Base-by-base conservation (phyloP, 2,329 filamentous ascomycete genomes). In the Fusarium setosum region DNA sequence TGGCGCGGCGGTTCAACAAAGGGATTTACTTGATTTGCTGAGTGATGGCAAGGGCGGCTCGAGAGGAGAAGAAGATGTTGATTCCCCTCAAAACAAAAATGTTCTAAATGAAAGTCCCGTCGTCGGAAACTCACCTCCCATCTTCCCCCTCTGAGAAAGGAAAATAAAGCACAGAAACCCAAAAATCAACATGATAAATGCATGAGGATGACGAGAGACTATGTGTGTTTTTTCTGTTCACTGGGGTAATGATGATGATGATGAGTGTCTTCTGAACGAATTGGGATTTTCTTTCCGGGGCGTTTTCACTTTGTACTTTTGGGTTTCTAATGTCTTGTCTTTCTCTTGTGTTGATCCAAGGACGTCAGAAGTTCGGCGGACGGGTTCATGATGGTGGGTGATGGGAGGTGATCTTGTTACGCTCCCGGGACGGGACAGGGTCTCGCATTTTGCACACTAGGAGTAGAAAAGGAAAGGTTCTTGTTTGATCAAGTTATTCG, bases 1-100 rank as follows among this genome's bases (percentile, higher is more conserved):
- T 82, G 81, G 82, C 82, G 81, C 79, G 81, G 81, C 79, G 81
- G 81, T 82, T 81, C 79, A 80, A 75, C 78, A 74, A 72, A 73
- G 76, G 81, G 79, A 80, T 81, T 77, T 76, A 81, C 78, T 82
- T 82, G 79, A 81, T 82, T 81, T 82, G 77, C 79, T 72, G 73
- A 75, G 74, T 78, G 76, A 78, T 78, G 77, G 77, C 79, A 80
- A 79, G 80, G 80, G 77, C 74, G 78, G 78, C 70, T 74, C 68
- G 67, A 67, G 63, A 72, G 65, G 69, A 72, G 72, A 70, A 72
- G 72, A 70, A 73, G 72, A 75, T 71, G 71, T 73, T 70, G 65
- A 75, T 75, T 67, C 71, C 70, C 57, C 63, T 6, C 67, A 63
- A 62, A 70, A 72, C 59, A 55, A 58, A 70, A 69, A 74, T 75